A percentile compares a stretch with the other conserved stretches of the same genome.
Conservation (phyloP, 2,329 filamentous ascomycete genomes). For the Zymoseptoria crescenta region DNA sequence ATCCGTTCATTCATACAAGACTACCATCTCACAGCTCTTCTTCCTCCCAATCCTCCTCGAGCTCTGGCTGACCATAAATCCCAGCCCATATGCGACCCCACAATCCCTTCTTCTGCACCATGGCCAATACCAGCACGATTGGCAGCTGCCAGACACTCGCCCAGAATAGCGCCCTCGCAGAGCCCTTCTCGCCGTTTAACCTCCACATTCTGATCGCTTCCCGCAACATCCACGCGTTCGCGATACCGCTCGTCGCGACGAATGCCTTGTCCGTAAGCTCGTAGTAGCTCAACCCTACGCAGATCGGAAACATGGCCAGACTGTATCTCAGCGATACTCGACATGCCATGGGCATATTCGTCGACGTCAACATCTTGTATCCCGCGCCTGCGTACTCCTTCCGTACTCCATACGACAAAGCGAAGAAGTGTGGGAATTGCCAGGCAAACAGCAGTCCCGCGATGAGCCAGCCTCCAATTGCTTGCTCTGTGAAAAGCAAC, state of each 20-base stretch:
- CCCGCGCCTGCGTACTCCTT: conserved; percentile 74
- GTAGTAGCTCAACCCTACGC: conserved; percentile 66
- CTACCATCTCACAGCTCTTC: conserved; percentile 22
- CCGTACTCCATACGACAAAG: conserved; percentile 77
- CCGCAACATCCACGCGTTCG: conserved; percentile 78
- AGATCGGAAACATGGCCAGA: conserved; percentile 77
- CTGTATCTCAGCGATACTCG: conserved; percentile 85
- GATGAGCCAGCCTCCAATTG: conserved; percentile 74
- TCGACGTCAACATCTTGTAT: conserved; percentile 71
- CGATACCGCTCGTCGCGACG: conserved; percentile 66
- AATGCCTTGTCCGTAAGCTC: conserved; percentile 84
- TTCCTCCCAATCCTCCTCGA: conserved; percentile 49
- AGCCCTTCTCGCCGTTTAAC: conserved; percentile 67
- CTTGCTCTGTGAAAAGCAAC: conserved; percentile 30
- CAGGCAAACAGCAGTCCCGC: conserved; percentile 81
- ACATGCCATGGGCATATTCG: conserved; percentile 75
- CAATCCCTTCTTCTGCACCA: conserved; percentile 88
- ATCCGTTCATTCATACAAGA: neutral
- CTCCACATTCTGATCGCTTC: conserved; percentile 79
- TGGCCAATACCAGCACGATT: conserved; percentile 77
- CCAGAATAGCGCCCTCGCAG: conserved; percentile 84
- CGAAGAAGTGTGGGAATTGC: conserved; percentile 99
- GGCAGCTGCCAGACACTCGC: conserved; percentile 96
- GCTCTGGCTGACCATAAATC: conserved; percentile 50
- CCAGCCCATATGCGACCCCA: conserved; percentile 75